phyloP scores from a whole-genome alignment of 2,329 filamentous ascomycete species.

The Waltergamsia citrina region DNA sequence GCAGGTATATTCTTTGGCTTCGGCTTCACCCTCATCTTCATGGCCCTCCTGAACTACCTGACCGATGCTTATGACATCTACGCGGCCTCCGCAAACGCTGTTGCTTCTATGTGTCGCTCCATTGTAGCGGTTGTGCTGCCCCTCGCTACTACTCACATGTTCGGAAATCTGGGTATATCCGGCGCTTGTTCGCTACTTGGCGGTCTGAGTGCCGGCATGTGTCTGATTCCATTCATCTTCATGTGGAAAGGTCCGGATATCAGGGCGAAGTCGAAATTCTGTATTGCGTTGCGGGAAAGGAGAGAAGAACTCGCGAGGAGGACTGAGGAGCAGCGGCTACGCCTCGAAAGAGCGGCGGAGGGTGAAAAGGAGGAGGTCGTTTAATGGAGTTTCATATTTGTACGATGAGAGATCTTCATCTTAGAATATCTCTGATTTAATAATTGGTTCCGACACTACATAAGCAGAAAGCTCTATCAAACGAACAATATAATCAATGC shows the following conservation, averaged over 20 bases:
- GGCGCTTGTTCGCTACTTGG: conserved; percentile 44
- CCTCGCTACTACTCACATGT: conserved; percentile 42
- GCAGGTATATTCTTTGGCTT: conserved; percentile 53
- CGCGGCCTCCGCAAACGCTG: conserved; percentile 69
- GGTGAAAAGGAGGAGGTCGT: conserved; percentile 9
- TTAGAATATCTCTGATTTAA: no score
- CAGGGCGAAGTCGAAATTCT: conserved; percentile 49
- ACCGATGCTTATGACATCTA: conserved; percentile 60
- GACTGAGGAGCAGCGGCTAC: conserved; percentile 24
- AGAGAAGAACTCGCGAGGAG: conserved; percentile 35
- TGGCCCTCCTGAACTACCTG: conserved; percentile 54
- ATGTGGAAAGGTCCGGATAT: conserved; percentile 46
- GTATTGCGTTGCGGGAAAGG: conserved; percentile 44
- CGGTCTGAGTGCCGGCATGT: conserved; percentile 39
- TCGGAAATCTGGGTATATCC: conserved; percentile 31
- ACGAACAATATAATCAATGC: no score
- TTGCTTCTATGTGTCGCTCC: conserved; percentile 82
- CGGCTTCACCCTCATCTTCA: conserved; percentile 54
- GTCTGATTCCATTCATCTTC: conserved; percentile 40
- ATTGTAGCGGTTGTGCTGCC: conserved; percentile 74
- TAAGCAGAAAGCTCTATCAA: no score
- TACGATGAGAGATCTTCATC: no score
- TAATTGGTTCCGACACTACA: no score
- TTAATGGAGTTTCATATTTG: no score
- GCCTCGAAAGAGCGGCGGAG: conserved; percentile 12